Base-by-base conservation (phyloP, 495 filamentous ascomycete genomes). In the Lasiosphaeria ovina region DNA sequence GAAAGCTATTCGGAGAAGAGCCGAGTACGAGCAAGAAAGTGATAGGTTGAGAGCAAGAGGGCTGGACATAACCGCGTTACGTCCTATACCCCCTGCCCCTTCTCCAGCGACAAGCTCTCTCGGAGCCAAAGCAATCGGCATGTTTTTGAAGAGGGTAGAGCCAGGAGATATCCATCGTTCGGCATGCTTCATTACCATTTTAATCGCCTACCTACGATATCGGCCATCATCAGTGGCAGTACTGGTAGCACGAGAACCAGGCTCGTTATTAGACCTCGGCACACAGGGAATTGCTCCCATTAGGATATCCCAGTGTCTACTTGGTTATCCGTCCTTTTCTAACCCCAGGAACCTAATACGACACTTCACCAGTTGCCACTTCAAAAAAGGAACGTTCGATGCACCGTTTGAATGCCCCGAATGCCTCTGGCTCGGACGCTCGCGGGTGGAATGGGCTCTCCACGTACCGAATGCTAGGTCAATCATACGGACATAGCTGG, bases 181-280 rank as follows among this genome's bases (percentile, higher is more conserved):
- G 44, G 44, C 44, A 8, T 8, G 16, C 44, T 47, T 47, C 12
- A 14, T 47, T 47, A 5, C 12, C 5, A 47, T 47, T 14, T 47
- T 47, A n/a, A 47, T n/a, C 44, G 44, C 44, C 12, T 47, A 47
- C 44, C 44, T 47, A 5, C 12, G 44, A 11, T 3, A 47, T n/a
- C 44, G 44, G 12, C 44, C 44, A 9, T 11, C 44, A n/a, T 47
- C 44, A 47, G 44, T 47, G 44, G 44, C 16, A 47, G 12, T 47
- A n/a, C 44, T 47, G 12, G 44, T 47, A n/a, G 44, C 44, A 47
- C 44, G 12, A 47, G 44, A 47, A n/a, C 44, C 12, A n/a, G 44
- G 44, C 12, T 47, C 44, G 44, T 11, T n/a, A n/a, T n/a, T 47
- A 47, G 12, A 4, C 44, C 44, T 47, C 44, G 44, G 12, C 44